Evolutionary conservation across 1,139 yeast genomes (phyloP), one percentile per base, ranked within the genome.

Genomic region (Wickerhamiella pararugosa): DNA sequence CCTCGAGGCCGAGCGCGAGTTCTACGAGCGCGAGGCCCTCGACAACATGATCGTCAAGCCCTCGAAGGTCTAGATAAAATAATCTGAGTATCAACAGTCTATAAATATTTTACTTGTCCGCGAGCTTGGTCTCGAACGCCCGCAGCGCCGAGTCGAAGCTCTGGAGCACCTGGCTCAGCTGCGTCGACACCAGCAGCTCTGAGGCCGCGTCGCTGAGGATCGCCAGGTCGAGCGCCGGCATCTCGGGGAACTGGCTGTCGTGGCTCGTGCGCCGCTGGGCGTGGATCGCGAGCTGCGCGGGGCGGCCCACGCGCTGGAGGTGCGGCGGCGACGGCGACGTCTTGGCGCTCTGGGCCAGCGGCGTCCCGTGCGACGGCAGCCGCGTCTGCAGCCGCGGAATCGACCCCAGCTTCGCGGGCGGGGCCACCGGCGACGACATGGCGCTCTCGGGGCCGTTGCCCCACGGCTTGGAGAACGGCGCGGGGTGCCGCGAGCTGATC

Each of bases 1-100:
- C 51, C 73, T 87, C 60, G 96, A 87, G 69, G 93, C 92, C 49
- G 97, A 87, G 69, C 86, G 84, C 59, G 96, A 84, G 65, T 80
- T 79, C 42, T 71, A 74, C 53, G 98, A 87, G 70, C 83, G 80
- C 68, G 76, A 72, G 50, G 93, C 80, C 60, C 75, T 90, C 59
- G 94, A 87, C 71, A 80, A 82, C 71, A 71, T 84, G 49, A 67
- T 71, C 21, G 55, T 55, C 43, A 55, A 51, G 58, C 53, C 54
- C 33, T 25, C 33, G 27, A 43, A 34, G 28, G 32, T 36, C 28
- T 39, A 31, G 25, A 6, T 26, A 11, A 27, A 15, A 30, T 8
- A 30, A 9, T 15, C 9, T 32, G 3, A n/a, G 7, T 15, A n/a
- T n/a, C n/a, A n/a, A n/a, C 21, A n/a, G 8, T 15, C 30, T 39